Evolutionary conservation across 106 monocot genomes (phyloP).

Genomic region (Acanthochlamys bracteata): DNA sequence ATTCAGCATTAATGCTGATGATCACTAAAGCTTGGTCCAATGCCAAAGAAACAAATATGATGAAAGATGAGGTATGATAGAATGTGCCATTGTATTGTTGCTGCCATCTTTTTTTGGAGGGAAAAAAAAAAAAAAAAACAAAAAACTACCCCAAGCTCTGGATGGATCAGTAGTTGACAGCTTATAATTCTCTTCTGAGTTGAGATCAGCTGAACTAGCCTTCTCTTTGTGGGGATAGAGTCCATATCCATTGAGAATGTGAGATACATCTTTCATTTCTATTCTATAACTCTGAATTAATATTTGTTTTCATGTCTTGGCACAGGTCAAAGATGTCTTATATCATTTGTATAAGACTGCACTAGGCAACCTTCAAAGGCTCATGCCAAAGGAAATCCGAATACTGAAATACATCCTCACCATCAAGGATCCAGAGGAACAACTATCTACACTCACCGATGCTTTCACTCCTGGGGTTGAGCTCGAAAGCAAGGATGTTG

Average conservation of each 20-base stretch:
- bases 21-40: conserved; percentile 89
- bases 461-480: conserved; percentile 88
- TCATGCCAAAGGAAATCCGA: conserved; percentile 93
- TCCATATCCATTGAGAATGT: no score
- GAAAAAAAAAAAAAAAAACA: no score
- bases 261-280: no score
- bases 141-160: no score
- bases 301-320: neutral
- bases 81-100: no score
- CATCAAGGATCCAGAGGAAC: conserved; percentile 68
- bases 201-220: no score
- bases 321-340: conserved; percentile 79
- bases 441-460: conserved; percentile 52
- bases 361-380: conserved; percentile 77
- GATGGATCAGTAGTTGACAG: no score
- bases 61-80: conserved; percentile 86
- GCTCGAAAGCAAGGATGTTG: conserved; percentile 70
- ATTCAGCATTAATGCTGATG: conserved; percentile 85
- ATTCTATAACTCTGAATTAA: no score
- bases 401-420: conserved; percentile 81
- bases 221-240: no score
- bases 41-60: conserved; percentile 83
- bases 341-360: conserved; percentile 83
- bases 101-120: no score
- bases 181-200: no score